phyloP scores from a whole-genome alignment of 2,329 filamentous ascomycete species.

The Sarocladium strictum region DNA sequence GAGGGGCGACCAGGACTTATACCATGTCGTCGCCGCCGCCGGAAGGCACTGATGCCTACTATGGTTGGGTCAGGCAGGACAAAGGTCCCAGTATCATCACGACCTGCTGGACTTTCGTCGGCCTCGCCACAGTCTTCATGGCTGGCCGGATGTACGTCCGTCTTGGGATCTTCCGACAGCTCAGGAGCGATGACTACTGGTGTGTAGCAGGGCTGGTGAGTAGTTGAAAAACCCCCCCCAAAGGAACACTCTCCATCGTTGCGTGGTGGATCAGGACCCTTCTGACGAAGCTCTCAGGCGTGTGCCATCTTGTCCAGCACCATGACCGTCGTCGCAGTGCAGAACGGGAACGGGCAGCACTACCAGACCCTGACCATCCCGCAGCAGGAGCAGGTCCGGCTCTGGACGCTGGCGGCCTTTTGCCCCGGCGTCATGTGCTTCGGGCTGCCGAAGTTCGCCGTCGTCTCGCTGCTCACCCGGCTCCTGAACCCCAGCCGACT shows the following conservation, averaged over 20 bases:
- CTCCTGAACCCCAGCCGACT: slow-evolving; percentile 29
- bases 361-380: slow-evolving; percentile 21
- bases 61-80: slow-evolving; percentile 12
- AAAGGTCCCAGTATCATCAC: slow-evolving; percentile 15
- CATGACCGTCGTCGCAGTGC: slow-evolving; percentile 27
- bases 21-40: slow-evolving; percentile 13
- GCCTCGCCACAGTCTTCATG: slow-evolving; percentile 14
- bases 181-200: slow-evolving; percentile 16
- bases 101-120: slow-evolving; percentile 15
- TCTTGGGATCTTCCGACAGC: slow-evolving; percentile 11
- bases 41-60: slow-evolving; percentile 13
- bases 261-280: too few species aligned
- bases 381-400: slow-evolving; percentile 23
- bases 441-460: slow-evolving; percentile 34
- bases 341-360: slow-evolving; percentile 33
- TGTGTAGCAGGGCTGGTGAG: slow-evolving; percentile 9
- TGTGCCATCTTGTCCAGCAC: slow-evolving; percentile 27
- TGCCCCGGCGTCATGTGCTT: slow-evolving; percentile 32
- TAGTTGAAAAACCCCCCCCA: neutral
- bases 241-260: too few species aligned
- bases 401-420: slow-evolving; percentile 31
- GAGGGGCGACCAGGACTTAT: neutral
- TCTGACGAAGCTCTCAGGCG: slow-evolving; percentile 16
- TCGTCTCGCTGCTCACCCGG: slow-evolving; percentile 30
- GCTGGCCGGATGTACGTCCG: slow-evolving; percentile 14